phyloP scores from a whole-genome alignment of 768 basidiomycete species.

The Podaxis sp. region DNA sequence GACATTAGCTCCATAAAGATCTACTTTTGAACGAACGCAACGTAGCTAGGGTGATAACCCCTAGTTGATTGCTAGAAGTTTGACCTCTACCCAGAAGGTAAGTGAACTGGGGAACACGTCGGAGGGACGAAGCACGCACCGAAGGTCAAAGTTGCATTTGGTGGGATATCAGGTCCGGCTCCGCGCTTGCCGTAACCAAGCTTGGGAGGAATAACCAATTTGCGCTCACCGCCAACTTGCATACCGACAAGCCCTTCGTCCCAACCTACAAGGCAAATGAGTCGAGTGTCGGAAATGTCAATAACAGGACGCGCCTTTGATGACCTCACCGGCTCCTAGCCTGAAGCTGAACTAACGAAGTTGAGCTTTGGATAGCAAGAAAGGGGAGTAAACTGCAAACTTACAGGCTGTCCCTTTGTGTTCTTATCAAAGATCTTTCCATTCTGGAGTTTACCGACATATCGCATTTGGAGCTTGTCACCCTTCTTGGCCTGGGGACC shows the following conservation, averaged over 20 bases:
- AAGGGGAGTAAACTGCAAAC: conserved; percentile 25
- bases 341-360: conserved; percentile 41
- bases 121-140: conserved; percentile 45
- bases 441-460: conserved; percentile 85
- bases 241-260: conserved; percentile 91
- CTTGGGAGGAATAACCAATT: conserved; percentile 69
- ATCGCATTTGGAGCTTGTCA: conserved; percentile 81
- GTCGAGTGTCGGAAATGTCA: background rate
- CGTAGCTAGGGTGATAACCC: background rate
- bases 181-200: conserved; percentile 72
- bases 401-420: conserved; percentile 81
- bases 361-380: background rate
- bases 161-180: conserved; percentile 57
- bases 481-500: conserved; percentile 90
- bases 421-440: conserved; percentile 82
- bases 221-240: conserved; percentile 87
- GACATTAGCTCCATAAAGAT: conserved; percentile 8
- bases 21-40: conserved; percentile 9
- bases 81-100: conserved; percentile 53
- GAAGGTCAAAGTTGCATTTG: conserved; percentile 80
- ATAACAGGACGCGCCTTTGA: conserved; percentile 60
- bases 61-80: conserved; percentile 69
- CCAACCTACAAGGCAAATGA: conserved; percentile 59
- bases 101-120: background rate
- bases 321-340: conserved; percentile 87